Base-by-base conservation (phyloP, 768 basidiomycete genomes). In the Termitomyces sp. region DNA sequence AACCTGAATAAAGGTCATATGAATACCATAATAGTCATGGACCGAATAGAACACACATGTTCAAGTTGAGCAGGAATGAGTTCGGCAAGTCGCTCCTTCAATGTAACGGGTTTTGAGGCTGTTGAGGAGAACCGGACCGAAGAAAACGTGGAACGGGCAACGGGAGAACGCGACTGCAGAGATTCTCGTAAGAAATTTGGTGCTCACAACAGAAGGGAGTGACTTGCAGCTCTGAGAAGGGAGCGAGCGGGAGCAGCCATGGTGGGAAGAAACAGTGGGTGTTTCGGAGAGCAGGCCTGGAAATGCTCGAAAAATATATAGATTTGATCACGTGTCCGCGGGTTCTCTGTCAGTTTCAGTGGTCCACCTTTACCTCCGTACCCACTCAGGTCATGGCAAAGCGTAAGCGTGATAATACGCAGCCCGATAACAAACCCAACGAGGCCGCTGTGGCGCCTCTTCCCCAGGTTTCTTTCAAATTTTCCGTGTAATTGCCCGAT, bases 51-150 rank as follows among this genome's bases (percentile, higher is more conserved):
- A 68, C 78, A 47, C 47, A 88, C 88, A 69, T 85, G 83, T 69
- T 90, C 88, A 56, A 87, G 82, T 69, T 96, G 89, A 60, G 80
- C 78, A 57, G 96, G 96, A 66, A 98, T 98, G 73, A 98, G 85
- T 75, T 97, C 92, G 34, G 91, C 84, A 59, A 98, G 81, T 52
- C 93, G 84, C 75, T 98, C 94, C 78, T 95, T 96, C 70, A 98
- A 82, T 27, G 92, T 85, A 58, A 82, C 79, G 43, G 82, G 82
- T 73, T 87, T 89, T 31, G 82, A 68, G 43, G 79, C 73, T 16
- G 86, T 79, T n/a, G 88, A 87, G 47, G 82, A 83, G 65, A 86
- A 82, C 53, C 86, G 80, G 62, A 78, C 78, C 34, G 81, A 77
- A 37, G 77, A 73, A 56, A 77, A 66, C 19, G 74, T 65, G 40